Evolutionary conservation across 2,329 filamentous ascomycete species (phyloP).

Genomic region (Mollisiaceae sp.): DNA sequence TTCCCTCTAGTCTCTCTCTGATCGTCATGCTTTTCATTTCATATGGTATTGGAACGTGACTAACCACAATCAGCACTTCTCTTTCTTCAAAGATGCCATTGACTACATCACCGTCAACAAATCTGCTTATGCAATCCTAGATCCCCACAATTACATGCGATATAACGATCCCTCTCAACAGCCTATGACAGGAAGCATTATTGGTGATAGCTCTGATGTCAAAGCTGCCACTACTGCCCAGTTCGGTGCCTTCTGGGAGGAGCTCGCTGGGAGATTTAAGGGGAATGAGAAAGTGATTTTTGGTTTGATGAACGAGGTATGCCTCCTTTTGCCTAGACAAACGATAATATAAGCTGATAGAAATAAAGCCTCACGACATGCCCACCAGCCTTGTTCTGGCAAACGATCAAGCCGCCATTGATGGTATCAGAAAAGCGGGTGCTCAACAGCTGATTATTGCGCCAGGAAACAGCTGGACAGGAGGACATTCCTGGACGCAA

Average conservation of each 20-base stretch:
- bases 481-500: constrained; percentile 53
- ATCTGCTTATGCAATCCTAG: constrained; percentile 52
- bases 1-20: neutral
- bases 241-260: constrained; percentile 55
- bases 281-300: constrained; percentile 54
- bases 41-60: neutral
- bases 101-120: constrained; percentile 56
- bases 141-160: constrained; percentile 59
- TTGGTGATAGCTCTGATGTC: constrained; percentile 52
- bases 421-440: constrained; percentile 49
- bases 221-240: constrained; percentile 53
- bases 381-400: constrained; percentile 49
- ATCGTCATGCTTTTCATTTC: neutral
- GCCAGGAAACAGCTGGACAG: constrained; percentile 54
- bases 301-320: constrained; percentile 49
- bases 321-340: neutral
- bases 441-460: constrained; percentile 54
- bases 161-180: constrained; percentile 58
- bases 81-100: constrained; percentile 50
- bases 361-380: constrained; percentile 52
- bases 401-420: constrained; percentile 54
- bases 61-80: constrained; percentile 45
- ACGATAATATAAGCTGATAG: neutral
- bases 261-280: constrained; percentile 51
- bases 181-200: constrained; percentile 53